phyloP scores from a whole-genome alignment of 345 rosid species.

The Eucalyptus camaldulensis region DNA sequence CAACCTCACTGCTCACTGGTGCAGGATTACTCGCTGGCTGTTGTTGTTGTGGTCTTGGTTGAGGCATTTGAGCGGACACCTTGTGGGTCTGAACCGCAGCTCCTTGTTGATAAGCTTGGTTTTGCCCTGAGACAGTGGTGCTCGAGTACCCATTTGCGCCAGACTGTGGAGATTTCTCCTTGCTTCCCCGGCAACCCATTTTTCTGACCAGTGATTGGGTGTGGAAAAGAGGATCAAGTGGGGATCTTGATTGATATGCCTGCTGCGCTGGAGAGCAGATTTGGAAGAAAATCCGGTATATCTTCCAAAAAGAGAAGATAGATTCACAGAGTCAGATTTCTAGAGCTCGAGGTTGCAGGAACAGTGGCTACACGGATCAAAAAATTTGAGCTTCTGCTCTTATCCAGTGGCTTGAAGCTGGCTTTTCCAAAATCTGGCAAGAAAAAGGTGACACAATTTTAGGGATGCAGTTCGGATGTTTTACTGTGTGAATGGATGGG shows the following conservation, averaged over 20 bases:
- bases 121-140: slow-evolving; percentile 2
- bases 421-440: neutral
- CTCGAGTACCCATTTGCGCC: slow-evolving; percentile 9
- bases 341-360: neutral
- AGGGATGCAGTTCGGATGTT: neutral
- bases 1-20: neutral
- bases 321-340: neutral
- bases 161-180: slow-evolving; percentile 12
- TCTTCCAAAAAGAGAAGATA: neutral
- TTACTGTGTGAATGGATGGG: neutral
- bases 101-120: slow-evolving; percentile 1
- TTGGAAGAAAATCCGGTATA: neutral
- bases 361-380: neutral
- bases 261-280: neutral
- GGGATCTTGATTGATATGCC: neutral
- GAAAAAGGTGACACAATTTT: neutral
- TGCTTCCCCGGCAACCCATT: slow-evolving; percentile 65
- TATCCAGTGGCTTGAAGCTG: neutral
- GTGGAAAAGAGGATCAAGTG: neutral
- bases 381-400: neutral
- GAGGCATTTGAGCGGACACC: neutral
- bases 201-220: neutral
- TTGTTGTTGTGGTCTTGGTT: neutral
- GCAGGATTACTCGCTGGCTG: neutral
- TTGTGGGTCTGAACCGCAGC: slow-evolving; percentile 12